Evolutionary conservation across 306 rosid genomes (phyloP).

Genomic region (Comarum palustre): DNA sequence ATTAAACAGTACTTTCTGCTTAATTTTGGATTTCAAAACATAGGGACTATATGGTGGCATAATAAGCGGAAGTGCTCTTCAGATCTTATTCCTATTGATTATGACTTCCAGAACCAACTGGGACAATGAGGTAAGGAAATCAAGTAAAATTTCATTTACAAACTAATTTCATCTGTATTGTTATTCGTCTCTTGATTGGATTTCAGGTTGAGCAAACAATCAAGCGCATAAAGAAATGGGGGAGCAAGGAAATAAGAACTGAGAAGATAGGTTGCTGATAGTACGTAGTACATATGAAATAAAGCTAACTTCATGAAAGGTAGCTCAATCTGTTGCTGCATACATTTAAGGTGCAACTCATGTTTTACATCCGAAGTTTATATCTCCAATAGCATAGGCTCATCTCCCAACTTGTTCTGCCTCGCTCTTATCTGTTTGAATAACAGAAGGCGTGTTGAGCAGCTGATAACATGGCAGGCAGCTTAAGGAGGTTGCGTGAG

Average conservation of each 20-base stretch:
- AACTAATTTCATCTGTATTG: neutral
- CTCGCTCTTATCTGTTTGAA: neutral
- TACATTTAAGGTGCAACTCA: neutral
- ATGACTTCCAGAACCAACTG: constrained; percentile 39
- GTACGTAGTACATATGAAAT: neutral
- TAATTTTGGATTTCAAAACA: neutral
- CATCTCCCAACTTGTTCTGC: neutral
- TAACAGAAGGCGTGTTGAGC: neutral
- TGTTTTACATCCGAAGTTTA: neutral
- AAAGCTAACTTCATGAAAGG: neutral
- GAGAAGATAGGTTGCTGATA: constrained; percentile 4
- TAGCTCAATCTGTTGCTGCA: neutral
- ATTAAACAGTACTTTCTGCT: neutral
- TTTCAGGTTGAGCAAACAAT: constrained; percentile 39
- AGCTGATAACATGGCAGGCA: neutral
- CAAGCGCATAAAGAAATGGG: constrained; percentile 36
- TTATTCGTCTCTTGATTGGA: neutral
- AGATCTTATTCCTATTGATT: constrained; percentile 20
- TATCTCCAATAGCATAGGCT: neutral
- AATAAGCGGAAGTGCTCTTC: constrained; percentile 33
- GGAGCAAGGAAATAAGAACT: constrained; percentile 10
- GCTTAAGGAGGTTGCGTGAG: neutral
- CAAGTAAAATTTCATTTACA: constrained; percentile 1
- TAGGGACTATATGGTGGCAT: constrained; percentile 34
- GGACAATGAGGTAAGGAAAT: constrained; percentile 37